Base-by-base conservation (phyloP, 345 rosid species). In the Citropsis articulata region DNA sequence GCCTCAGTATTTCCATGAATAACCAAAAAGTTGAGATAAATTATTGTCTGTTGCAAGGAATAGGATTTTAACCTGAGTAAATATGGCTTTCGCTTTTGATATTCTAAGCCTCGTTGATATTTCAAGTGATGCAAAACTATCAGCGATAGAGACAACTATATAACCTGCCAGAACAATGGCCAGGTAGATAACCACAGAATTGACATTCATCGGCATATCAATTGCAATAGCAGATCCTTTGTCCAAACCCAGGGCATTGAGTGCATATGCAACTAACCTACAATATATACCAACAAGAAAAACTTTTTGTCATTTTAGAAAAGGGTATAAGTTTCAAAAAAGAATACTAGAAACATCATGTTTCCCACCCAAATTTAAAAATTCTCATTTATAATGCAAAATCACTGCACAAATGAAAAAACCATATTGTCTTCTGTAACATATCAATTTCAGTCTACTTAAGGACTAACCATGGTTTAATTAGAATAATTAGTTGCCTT, bases 141-240 rank as follows among this genome's bases (percentile, higher is more conserved):
- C 99, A 22, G 99, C 99, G 73, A 96, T 94, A 7, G 99, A 96
- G 42, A 96, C 99, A 87, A 96, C 97, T 5, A 88, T 83, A 80
- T 88, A 87, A 75, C 99, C 98, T 22, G 98, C 88, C 81, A 96
- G 85, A 76, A 94, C 91, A 82, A 94, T 88, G 36, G 99, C 99
- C 53, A 96, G 89, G 88, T 94, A 96, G 79, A 94, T 89, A 84
- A 94, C 73, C 82, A 96, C 98, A 75, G 98, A 87, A 81, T 90
- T 82, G 71, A 89, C 95, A 81, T 88, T 88, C 98, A 94, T 94
- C 6, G 99, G 98, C 99, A 96, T 94, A 85, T 92, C 93, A 62
- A 96, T 87, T 9, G 98, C 99, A 63, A 94, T 88, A 35, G 98
- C 91, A 59, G 98, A 94, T 81, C 94, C 98, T 83, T 76, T 77